phyloP scores from a whole-genome alignment of 2,329 filamentous ascomycete genomes.

The Exophiala sp. region DNA sequence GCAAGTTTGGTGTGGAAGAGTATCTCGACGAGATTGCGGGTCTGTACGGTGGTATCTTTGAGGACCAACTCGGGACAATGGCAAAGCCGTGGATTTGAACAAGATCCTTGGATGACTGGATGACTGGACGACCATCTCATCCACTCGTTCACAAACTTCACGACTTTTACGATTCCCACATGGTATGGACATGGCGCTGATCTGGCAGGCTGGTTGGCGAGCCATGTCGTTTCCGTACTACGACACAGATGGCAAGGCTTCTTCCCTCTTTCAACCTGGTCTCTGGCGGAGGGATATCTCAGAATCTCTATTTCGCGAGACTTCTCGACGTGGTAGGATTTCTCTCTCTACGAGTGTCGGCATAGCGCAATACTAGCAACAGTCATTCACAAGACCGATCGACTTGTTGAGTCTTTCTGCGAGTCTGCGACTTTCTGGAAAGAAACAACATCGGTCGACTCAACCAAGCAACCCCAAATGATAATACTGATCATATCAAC shows the following conservation, averaged over 20 bases:
- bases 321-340: neutral
- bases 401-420: neutral
- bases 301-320: neutral
- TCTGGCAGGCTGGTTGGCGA: constrained; percentile 9
- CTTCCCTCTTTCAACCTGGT: neutral
- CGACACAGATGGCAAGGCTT: neutral
- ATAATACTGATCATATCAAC: neutral
- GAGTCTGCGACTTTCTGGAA: neutral
- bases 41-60: constrained; percentile 59
- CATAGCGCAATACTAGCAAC: neutral
- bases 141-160: constrained; percentile 5
- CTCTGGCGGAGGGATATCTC: neutral
- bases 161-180: constrained; percentile 18
- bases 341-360: neutral
- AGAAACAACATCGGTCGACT: neutral
- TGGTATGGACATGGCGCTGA: constrained; percentile 4
- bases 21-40: constrained; percentile 76
- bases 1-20: constrained; percentile 69
- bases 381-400: neutral
- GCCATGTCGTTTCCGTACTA: constrained; percentile 2
- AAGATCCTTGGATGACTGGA: constrained; percentile 4
- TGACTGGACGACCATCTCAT: neutral
- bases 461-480: neutral
- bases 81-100: constrained; percentile 39
- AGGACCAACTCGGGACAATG: constrained; percentile 37